Evolutionary conservation across 345 rosid species (phyloP).

Genomic region (Boechera stricta): DNA sequence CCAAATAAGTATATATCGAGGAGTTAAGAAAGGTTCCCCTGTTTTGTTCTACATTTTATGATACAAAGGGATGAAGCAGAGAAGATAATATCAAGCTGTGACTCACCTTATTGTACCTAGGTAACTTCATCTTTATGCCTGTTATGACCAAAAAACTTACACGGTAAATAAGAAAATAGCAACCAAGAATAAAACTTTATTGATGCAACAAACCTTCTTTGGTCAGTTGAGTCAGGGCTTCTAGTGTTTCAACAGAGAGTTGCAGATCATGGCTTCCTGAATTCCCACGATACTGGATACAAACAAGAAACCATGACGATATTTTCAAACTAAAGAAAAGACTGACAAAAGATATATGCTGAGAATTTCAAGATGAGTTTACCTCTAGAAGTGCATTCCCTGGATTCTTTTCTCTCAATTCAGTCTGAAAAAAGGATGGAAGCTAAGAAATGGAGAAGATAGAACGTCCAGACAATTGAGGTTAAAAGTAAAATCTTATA

Average conservation of each 20-base stretch:
- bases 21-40: constrained; percentile 11
- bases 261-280: constrained; percentile 98
- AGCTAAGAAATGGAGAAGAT: neutral
- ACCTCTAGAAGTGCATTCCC: constrained; percentile 90
- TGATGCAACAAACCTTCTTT: constrained; percentile 66
- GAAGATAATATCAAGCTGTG: neutral
- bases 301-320: neutral
- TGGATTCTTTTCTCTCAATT: constrained; percentile 71
- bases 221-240: constrained; percentile 59
- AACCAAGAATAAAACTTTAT: constrained; percentile 2
- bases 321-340: constrained; percentile 10
- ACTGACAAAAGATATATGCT: neutral
- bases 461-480: constrained; percentile 17
- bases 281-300: constrained; percentile 80
- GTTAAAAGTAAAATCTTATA: constrained; percentile 22
- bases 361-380: constrained; percentile 24
- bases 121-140: constrained; percentile 93
- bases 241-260: constrained; percentile 74
- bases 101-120: constrained; percentile 89
- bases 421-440: constrained; percentile 52
- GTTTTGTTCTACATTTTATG: constrained; percentile 3
- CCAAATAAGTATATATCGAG: constrained; percentile 24
- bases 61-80: constrained; percentile 1
- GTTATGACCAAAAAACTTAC: constrained; percentile 37
- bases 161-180: constrained; percentile 24